phyloP scores from a whole-genome alignment of 768 basidiomycete species.

The Mycena floridula region DNA sequence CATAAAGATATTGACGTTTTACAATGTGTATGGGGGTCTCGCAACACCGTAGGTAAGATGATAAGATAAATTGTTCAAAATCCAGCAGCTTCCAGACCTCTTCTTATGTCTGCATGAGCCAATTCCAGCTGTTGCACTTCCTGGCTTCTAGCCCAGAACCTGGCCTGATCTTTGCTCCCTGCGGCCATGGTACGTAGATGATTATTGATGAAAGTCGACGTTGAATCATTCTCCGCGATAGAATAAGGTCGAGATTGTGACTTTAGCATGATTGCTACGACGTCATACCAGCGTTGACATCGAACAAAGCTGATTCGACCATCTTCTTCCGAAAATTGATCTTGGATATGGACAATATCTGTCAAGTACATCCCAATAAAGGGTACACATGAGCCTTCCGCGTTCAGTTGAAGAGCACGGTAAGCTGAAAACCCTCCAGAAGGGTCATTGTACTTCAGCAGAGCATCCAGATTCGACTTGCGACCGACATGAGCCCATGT shows the following conservation, averaged over 20 bases:
- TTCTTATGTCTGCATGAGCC: slow-evolving; percentile 58
- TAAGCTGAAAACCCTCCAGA: slow-evolving; percentile 52
- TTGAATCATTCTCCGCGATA: slow-evolving; percentile 38
- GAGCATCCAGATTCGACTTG: slow-evolving; percentile 41
- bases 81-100: slow-evolving; percentile 62
- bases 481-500: slow-evolving; percentile 64
- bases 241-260: slow-evolving; percentile 49
- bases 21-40: too few species aligned
- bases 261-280: slow-evolving; percentile 47
- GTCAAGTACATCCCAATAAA: slow-evolving; percentile 60
- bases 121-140: slow-evolving; percentile 55
- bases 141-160: slow-evolving; percentile 53
- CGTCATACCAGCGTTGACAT: slow-evolving; percentile 51
- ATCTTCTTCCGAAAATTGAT: slow-evolving; percentile 39
- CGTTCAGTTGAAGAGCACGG: slow-evolving; percentile 39
- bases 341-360: slow-evolving; percentile 50
- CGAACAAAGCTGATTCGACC: slow-evolving; percentile 45
- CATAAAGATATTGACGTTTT: too few species aligned
- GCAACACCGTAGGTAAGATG: too few species aligned
- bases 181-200: slow-evolving; percentile 26
- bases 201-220: slow-evolving; percentile 39
- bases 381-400: slow-evolving; percentile 60
- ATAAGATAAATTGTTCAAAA: too few species aligned
- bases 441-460: slow-evolving; percentile 54
- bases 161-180: slow-evolving; percentile 21